Conservation (phyloP, 495 filamentous ascomycete species). For the Oleoguttula mirabilis region DNA sequence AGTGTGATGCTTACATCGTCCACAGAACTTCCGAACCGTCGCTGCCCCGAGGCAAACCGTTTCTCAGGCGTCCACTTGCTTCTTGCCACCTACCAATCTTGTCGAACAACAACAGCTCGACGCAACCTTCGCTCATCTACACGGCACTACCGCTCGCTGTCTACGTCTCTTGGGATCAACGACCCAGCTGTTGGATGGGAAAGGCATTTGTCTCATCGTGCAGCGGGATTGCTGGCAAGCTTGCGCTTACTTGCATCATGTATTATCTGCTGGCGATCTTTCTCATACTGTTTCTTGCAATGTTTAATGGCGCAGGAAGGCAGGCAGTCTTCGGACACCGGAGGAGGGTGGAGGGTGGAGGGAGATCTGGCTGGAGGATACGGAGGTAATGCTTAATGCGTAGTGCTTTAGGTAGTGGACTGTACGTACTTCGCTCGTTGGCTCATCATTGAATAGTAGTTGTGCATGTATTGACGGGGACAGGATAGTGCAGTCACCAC, state of each 20-base stretch:
- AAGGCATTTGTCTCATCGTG: slow-evolving; percentile 4
- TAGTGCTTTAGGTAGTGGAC: not conserved
- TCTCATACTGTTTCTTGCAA: slow-evolving; percentile 5
- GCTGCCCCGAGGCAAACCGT: too few species aligned
- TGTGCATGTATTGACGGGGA: too few species aligned
- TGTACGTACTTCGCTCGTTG: too few species aligned
- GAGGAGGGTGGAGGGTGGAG: not conserved
- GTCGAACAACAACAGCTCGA: not conserved
- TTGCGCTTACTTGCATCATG: slow-evolving; percentile 6
- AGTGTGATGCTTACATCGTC: too few species aligned
- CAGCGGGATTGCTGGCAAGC: slow-evolving; percentile 11
- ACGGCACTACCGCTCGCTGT: slow-evolving; percentile 3
- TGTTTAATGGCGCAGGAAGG: slow-evolving; percentile 2
- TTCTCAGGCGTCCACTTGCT: too few species aligned
- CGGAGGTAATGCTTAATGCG: not conserved
- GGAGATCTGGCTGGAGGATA: not conserved
- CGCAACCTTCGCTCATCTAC: not conserved
- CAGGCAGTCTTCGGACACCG: too few species aligned
- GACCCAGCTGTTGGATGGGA: slow-evolving; percentile 7
- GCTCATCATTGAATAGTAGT: too few species aligned
- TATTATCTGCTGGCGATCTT: slow-evolving; percentile 14
- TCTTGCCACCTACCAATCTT: too few species aligned
- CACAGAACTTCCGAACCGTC: too few species aligned
- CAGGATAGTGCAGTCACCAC: too few species aligned
- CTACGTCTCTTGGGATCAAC: slow-evolving; percentile 10